Base-by-base conservation (phyloP, 495 filamentous ascomycete species). In the Pseudevernia furfuracea region DNA sequence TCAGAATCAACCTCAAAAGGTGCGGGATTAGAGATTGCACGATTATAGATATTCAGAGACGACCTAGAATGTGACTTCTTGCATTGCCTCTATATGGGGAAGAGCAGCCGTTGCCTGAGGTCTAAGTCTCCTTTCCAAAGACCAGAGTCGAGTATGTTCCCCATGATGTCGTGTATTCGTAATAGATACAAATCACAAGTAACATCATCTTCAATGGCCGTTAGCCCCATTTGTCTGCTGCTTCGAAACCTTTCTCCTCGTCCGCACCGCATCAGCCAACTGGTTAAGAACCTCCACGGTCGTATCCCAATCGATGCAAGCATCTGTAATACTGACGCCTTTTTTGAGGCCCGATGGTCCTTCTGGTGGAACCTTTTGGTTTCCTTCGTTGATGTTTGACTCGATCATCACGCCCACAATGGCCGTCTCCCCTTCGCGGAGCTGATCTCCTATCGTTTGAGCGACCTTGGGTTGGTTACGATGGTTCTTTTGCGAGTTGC, bases 401-500 rank as follows among this genome's bases (percentile, higher is more conserved):
- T 99, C 95, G 71, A 99, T 96, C 94, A 98, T 98, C 41, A 97
- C 91, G 70, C 94, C 94, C 85, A 97, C 93, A 71, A 98, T 96
- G 32, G 79, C 88, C 0, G 82, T 82, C 78, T 98, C 95, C 43
- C 94, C 94, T 1, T 78, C 77, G 32, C 85, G 83, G 64, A 98
- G 87, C 76, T 97, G 95, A 73, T 91, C 87, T 7, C 88, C 90
- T 57, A 98, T 71, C 5, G 79, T 81, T 46, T 83, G 85, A 6
- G 93, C 95, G 32, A 97, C 94, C 82, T 96, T 96, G 66, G 93
- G 92, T 76, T 98, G 94, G 74, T 97, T 98, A 75, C 85, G 89
- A 81, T 97, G 93, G 76, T 97, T 84, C 83, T 98, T 98, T 70
- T 88, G 79, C 8, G 91, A 96, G 78, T 98, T 99, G 55, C 95